Evolutionary conservation across 495 filamentous ascomycete species (phyloP).

Genomic region (Patellaria atrata): DNA sequence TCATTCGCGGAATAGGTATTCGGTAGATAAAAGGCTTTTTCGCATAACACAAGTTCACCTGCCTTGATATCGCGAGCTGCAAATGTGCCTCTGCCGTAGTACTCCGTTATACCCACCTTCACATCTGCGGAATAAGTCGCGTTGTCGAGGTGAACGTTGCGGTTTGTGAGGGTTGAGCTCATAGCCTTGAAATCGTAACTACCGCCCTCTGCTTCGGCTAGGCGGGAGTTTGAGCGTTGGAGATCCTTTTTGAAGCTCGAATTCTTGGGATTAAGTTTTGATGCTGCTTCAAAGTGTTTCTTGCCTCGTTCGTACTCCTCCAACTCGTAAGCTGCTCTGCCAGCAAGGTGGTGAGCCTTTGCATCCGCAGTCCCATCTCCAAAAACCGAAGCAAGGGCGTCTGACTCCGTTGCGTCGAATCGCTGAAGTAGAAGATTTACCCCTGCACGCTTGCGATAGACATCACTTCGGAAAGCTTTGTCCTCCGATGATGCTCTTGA

Average conservation of each 20-base stretch:
- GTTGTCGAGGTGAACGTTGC: conserved; percentile 26
- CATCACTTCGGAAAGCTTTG: too few relatives aligned
- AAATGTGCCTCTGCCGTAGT: conserved; percentile 17
- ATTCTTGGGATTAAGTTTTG: conserved; percentile 10
- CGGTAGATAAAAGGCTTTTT: conserved; percentile 20
- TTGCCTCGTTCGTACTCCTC: conserved; percentile 11
- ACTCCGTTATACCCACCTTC: conserved; percentile 8
- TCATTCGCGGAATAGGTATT: too few relatives aligned
- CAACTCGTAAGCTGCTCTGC: conserved; percentile 17
- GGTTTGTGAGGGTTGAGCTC: conserved; percentile 19
- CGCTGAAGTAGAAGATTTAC: conserved; percentile 22
- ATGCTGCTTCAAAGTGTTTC: conserved; percentile 5
- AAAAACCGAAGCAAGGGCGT: conserved; percentile 24
- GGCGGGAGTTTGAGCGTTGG: conserved; percentile 2
- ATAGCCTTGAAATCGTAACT: conserved; percentile 15
- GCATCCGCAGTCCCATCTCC: conserved; percentile 18
- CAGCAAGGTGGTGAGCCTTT: conserved; percentile 20
- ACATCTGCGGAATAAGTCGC: conserved; percentile 8
- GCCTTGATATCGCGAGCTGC: conserved; percentile 9
- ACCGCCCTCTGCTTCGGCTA: conserved; percentile 9
- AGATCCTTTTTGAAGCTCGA: conserved; percentile 9
- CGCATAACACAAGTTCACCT: conserved; percentile 15
- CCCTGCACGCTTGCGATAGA: conserved; percentile 15
- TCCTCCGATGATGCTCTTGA: too few relatives aligned
- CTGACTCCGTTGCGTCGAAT: conserved; percentile 24